Conservation (phyloP, 768 basidiomycete genomes). For the Sporobolomyces pararoseus region DNA sequence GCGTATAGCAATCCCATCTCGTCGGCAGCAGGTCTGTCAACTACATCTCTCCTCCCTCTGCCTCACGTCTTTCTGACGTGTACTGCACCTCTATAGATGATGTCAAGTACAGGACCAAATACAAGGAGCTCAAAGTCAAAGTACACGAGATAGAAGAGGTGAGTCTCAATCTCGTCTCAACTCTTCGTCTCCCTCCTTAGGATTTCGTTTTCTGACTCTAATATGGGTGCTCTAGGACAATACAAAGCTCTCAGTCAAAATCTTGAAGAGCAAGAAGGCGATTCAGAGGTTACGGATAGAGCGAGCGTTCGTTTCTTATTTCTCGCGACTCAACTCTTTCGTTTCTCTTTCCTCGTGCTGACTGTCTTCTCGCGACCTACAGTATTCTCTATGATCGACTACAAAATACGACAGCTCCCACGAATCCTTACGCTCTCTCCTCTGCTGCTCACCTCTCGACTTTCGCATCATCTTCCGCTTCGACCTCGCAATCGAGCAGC, state of each 20-base stretch:
- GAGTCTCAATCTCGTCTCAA: not conserved
- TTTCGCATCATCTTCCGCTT: slow-evolving; percentile 29
- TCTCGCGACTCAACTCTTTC: not conserved
- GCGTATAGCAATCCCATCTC: slow-evolving; percentile 22
- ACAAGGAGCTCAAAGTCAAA: slow-evolving; percentile 38
- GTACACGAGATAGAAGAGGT: slow-evolving; percentile 39
- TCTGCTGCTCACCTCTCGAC: slow-evolving; percentile 26
- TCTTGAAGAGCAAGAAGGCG: slow-evolving; percentile 42
- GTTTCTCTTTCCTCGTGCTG: not conserved
- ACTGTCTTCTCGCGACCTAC: not conserved
- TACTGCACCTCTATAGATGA: slow-evolving; percentile 23
- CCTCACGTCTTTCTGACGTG: not conserved
- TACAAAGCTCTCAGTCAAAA: slow-evolving; percentile 35
- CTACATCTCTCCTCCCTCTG: not conserved
- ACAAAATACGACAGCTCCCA: slow-evolving; percentile 21
- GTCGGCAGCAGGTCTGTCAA: slow-evolving; percentile 28
- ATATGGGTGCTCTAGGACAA: slow-evolving; percentile 40
- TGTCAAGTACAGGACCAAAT: slow-evolving; percentile 40
- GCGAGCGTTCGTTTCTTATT: slow-evolving; percentile 25
- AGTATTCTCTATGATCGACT: slow-evolving; percentile 42
- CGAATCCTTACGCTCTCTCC: slow-evolving; percentile 40
- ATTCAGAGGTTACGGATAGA: slow-evolving; percentile 41
- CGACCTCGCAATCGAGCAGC: slow-evolving; percentile 2
- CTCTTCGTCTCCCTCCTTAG: not conserved
- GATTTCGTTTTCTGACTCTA: not conserved